These are phyloP conservation scores for Fusarium sp. DNA, from an alignment of 2,329 filamentous ascomycete genomes.

Conservation along the genomic window DNA sequence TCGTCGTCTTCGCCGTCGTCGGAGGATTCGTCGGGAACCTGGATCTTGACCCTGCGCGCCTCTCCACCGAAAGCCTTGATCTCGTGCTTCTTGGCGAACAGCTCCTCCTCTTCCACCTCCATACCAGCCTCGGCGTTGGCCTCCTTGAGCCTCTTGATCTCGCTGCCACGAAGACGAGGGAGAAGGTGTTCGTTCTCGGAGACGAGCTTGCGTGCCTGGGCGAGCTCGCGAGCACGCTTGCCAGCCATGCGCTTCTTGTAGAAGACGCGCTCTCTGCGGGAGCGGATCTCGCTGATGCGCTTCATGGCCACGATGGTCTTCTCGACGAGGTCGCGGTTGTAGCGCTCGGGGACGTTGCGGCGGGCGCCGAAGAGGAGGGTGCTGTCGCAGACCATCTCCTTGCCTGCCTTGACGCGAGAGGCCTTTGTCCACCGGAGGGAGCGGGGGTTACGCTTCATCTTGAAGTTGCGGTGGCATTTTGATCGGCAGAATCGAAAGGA, in stretches of 20 bases:
- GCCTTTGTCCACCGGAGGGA: constrained; percentile 98
- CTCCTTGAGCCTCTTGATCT: constrained; percentile 51
- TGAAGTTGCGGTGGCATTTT: constrained; percentile 65
- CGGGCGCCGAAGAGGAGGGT: constrained; percentile 92
- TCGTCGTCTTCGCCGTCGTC: background rate
- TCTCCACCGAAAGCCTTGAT: background rate
- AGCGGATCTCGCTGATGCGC: constrained; percentile 86
- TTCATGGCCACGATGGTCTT: constrained; percentile 94
- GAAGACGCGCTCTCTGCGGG: constrained; percentile 87
- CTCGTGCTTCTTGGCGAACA: constrained; percentile 1
- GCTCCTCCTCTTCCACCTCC: background rate
- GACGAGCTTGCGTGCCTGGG: constrained; percentile 86
- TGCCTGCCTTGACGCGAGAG: constrained; percentile 83
- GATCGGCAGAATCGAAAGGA: background rate
- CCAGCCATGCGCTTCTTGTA: constrained; percentile 95
- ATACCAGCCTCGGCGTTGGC: background rate
- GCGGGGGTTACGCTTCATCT: constrained; percentile 98
- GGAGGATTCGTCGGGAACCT: background rate
- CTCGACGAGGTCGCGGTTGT: constrained; percentile 91
- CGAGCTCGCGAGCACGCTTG: constrained; percentile 85
- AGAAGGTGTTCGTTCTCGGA: constrained; percentile 93
- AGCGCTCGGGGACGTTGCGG: constrained; percentile 94
- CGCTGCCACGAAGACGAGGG: constrained; percentile 75
- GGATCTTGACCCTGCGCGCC: background rate
- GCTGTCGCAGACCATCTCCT: constrained; percentile 91